phyloP scores from a whole-genome alignment of 2,329 filamentous ascomycete genomes.

The Aspergillus sojae region DNA sequence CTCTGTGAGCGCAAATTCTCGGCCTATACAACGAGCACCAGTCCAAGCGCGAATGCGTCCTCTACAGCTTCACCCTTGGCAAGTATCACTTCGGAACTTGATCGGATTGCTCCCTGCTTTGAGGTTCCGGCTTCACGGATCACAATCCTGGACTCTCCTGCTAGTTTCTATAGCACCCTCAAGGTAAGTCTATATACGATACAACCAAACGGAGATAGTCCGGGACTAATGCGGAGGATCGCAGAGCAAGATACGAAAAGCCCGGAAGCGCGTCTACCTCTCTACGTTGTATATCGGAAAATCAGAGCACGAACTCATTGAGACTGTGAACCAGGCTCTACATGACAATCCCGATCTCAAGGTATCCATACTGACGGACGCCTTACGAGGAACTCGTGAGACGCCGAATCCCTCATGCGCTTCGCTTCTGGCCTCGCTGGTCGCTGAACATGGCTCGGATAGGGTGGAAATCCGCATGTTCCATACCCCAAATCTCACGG shows the following conservation, averaged over 20 bases:
- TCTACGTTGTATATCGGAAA: conserved; percentile 98
- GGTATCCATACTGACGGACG: conserved; percentile 89
- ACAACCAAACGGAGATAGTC: neutral
- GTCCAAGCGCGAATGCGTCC: conserved; percentile 27
- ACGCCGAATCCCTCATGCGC: conserved; percentile 83
- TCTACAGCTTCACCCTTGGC: conserved; percentile 54
- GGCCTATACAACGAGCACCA: conserved; percentile 28
- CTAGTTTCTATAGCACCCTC: conserved; percentile 88
- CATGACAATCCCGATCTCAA: conserved; percentile 72
- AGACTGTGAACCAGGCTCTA: conserved; percentile 74
- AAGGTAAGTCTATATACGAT: conserved; percentile 62
- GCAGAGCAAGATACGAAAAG: conserved; percentile 77
- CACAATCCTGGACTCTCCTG: conserved; percentile 73
- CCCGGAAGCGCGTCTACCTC: conserved; percentile 79
- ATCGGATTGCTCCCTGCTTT: conserved; percentile 88
- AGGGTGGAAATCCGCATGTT: conserved; percentile 96
- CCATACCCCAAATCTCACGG: conserved; percentile 93
- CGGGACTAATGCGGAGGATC: conserved; percentile 10
- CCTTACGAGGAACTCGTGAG: conserved; percentile 87
- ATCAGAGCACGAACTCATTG: conserved; percentile 84
- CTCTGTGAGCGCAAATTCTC: conserved; percentile 43
- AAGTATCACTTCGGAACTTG: conserved; percentile 72
- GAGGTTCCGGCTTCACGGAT: conserved; percentile 81
- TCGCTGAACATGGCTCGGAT: conserved; percentile 78
- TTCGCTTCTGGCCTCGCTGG: conserved; percentile 81